Evolutionary conservation across 1,284 basidiomycete species (phyloP).

Genomic region (Irpex sp.): DNA sequence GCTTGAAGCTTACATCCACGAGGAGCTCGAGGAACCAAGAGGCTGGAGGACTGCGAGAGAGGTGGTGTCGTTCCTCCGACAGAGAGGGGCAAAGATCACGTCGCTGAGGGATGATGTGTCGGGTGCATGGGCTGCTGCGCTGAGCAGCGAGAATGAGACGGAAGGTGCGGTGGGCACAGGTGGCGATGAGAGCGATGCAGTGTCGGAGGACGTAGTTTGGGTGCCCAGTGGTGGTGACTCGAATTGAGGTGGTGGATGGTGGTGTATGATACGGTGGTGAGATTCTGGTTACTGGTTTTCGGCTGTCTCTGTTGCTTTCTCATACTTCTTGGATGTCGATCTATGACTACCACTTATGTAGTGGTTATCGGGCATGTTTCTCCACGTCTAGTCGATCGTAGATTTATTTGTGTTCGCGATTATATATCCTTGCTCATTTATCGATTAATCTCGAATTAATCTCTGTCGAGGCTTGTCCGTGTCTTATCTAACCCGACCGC

Average conservation of each 20-base stretch:
- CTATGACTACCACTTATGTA: no score
- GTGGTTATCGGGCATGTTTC: no score
- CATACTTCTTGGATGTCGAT: no score
- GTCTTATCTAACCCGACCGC: no score
- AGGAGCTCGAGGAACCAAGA: constrained; percentile 22
- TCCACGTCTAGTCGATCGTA: neutral
- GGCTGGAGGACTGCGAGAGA: constrained; percentile 60
- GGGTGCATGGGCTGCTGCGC: constrained; percentile 53
- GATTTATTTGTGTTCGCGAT: neutral
- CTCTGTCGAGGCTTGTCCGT: no score
- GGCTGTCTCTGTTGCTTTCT: no score
- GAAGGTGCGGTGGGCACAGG: neutral
- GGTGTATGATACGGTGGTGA: no score
- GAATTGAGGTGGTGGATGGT: neutral
- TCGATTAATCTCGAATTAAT: neutral
- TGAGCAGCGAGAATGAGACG: constrained; percentile 49
- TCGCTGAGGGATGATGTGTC: constrained; percentile 40
- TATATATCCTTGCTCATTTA: neutral
- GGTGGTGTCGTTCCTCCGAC: constrained; percentile 56
- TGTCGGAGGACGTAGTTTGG: constrained; percentile 5
- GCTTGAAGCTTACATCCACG: constrained; percentile 16
- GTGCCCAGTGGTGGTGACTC: constrained; percentile 3
- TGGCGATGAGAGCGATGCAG: constrained; percentile 12
- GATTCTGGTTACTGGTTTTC: no score
- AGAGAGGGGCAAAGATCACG: constrained; percentile 60